Evolutionary conservation across 352 stramenopile species (phyloP), one percentile per base, ranked within the genome.

Genomic region (Phytophthora ramorum): DNA sequence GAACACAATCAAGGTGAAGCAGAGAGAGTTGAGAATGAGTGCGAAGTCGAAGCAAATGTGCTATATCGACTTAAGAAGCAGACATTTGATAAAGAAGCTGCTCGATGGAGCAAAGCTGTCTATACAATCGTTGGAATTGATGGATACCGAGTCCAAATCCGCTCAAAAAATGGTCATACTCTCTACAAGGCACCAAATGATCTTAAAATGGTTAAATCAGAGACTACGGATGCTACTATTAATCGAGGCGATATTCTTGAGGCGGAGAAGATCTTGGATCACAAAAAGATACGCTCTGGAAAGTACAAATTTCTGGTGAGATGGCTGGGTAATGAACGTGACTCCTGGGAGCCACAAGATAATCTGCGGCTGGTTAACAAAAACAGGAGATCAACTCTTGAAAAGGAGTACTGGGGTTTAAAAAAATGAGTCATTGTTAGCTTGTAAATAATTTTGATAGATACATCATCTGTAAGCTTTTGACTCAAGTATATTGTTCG

Each of bases 151-250:
- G 30, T 67, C 10, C 6, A 67, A 43, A 69, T 79, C 43, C 20
- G 59, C 4, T 76, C 59, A 20, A 76, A 34, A 73, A 76, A 79
- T 52, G 55, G 58, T 28, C 71, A 79, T 52, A 65, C 54, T 1
- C 45, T 71, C 7, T 75, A 66, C 58, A 72, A 64, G 16, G 8
- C 57, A 16, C 28, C 16, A 1, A 64, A 60, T 16, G 68, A 73
- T 24, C 13, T 77, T 0, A 68, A 65, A 40, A 2, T 63, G 0
- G 58, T 77, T 16, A 28, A 65, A 34, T 51, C 55, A 17, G 32
- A 61, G 32, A 17, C 59, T 52, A 68, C 44, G 24, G 54, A 66
- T 32, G 49, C 38, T 34, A 44, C 47, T 14, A 58, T 67, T 38
- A 45, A 64, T 19, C 48, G 28, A 3, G 55, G 50, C 7, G 35